phyloP scores from a whole-genome alignment of 176 grass and related monocot species.

The Dendrocalamus sinicus region DNA sequence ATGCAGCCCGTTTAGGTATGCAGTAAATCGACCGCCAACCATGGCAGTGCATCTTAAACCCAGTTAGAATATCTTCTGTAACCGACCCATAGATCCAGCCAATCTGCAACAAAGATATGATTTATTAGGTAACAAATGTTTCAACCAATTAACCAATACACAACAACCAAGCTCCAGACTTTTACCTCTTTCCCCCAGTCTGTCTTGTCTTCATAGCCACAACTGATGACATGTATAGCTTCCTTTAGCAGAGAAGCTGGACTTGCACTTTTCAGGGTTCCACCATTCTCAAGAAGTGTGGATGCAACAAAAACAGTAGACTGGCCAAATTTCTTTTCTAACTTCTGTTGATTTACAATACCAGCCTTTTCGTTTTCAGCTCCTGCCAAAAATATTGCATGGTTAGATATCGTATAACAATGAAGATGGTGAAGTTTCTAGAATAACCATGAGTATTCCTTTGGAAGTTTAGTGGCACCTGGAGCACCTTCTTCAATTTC shows the following conservation, averaged over 20 bases:
- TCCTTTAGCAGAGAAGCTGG: constrained; percentile 73
- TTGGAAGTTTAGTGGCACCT: constrained; percentile 45
- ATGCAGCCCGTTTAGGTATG: constrained; percentile 62
- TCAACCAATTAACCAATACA: neutral
- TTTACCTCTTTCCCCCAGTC: constrained; percentile 76
- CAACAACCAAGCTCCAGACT: neutral
- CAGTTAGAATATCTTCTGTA: constrained; percentile 79
- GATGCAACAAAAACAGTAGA: constrained; percentile 82
- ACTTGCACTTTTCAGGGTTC: constrained; percentile 59
- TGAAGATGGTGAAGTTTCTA: neutral
- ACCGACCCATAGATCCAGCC: constrained; percentile 80
- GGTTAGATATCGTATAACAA: neutral
- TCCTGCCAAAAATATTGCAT: constrained; percentile 40
- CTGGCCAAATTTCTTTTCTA: constrained; percentile 80
- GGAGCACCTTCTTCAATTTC: constrained; percentile 59
- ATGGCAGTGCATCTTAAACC: constrained; percentile 84
- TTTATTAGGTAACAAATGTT: constrained; percentile 3
- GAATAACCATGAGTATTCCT: neutral
- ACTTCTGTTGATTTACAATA: constrained; percentile 59
- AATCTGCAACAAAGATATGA: constrained; percentile 52
- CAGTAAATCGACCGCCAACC: constrained; percentile 84
- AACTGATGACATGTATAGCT: constrained; percentile 79
- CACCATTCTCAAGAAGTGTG: constrained; percentile 73
- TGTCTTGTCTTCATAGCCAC: constrained; percentile 78
- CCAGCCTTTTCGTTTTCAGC: constrained; percentile 57